These are phyloP conservation scores for Cyclostephanos tholiformis DNA, from an alignment of 108 stramenopile genomes.

Conservation along the genomic window DNA sequence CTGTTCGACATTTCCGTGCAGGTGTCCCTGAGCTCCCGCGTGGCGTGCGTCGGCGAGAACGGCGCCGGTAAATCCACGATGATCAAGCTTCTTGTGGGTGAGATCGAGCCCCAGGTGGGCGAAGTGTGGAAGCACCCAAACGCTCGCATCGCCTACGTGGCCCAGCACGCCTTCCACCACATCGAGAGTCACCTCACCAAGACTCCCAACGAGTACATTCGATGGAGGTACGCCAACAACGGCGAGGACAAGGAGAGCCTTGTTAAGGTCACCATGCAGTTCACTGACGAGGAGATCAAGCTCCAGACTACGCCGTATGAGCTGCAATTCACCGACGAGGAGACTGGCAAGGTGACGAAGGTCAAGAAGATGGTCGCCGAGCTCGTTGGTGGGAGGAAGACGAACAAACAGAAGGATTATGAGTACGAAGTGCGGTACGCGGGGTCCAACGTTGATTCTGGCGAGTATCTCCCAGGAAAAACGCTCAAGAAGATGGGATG, in stretches of 20 bases:
- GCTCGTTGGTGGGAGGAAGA: conserved; percentile 95
- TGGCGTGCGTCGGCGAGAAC: conserved; percentile 99
- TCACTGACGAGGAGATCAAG: conserved; percentile 90
- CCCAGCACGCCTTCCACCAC: conserved; percentile 99
- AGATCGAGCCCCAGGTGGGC: conserved; percentile 93
- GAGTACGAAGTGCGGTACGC: conserved; percentile 96
- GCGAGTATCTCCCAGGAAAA: conserved; percentile 90
- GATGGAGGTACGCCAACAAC: conserved; percentile 99
- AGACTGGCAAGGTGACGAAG: conserved; percentile 92
- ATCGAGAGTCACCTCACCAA: conserved; percentile 96
- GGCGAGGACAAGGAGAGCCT: conserved; percentile 99
- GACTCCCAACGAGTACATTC: conserved; percentile 99
- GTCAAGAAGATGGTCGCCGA: conserved; percentile 96
- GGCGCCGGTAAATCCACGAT: conserved; percentile 99
- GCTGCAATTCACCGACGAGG: conserved; percentile 94
- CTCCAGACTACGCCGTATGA: conserved; percentile 96
- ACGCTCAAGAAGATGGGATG: conserved; percentile 98
- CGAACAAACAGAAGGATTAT: conserved; percentile 95
- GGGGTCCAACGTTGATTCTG: conserved; percentile 84
- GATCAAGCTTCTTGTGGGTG: conserved; percentile 99
- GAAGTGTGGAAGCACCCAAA: conserved; percentile 99
- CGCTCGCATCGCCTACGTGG: conserved; percentile 98
- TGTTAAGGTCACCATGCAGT: conserved; percentile 96
- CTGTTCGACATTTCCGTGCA: conserved; percentile 96
- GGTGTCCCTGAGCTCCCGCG: conserved; percentile 97